Evolutionary conservation across 805 yeast genomes (phyloP).

Genomic region (Tetrapisispora taiwanensis): DNA sequence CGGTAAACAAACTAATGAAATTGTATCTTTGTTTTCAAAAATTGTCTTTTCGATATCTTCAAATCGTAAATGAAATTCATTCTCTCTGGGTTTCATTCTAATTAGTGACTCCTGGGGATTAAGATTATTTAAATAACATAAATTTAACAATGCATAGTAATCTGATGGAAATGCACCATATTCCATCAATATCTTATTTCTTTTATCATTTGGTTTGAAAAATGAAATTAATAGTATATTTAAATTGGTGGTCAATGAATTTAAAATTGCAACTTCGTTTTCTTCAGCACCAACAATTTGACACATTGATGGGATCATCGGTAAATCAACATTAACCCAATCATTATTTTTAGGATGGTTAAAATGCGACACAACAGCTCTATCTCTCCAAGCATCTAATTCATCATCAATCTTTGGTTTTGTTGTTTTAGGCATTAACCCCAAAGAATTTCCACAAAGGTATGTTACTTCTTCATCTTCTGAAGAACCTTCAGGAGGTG

Average conservation of each 20-base stretch:
- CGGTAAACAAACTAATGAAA: slow-evolving; percentile 70
- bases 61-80: slow-evolving; percentile 48
- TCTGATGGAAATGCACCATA: slow-evolving; percentile 89
- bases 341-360: slow-evolving; percentile 53
- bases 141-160: slow-evolving; percentile 72
- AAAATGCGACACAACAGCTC: slow-evolving; percentile 82
- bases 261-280: slow-evolving; percentile 82
- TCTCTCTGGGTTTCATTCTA: slow-evolving; percentile 50
- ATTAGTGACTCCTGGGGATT: slow-evolving; percentile 48
- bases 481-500: slow-evolving; percentile 17
- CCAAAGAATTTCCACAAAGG: slow-evolving; percentile 90
- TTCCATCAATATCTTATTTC: slow-evolving; percentile 71
- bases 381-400: slow-evolving; percentile 67
- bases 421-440: slow-evolving; percentile 70
- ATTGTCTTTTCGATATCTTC: slow-evolving; percentile 52
- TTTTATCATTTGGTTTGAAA: slow-evolving; percentile 48
- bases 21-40: slow-evolving; percentile 43
- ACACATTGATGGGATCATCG: slow-evolving; percentile 58
- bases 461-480: slow-evolving; percentile 35
- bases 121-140: slow-evolving; percentile 51
- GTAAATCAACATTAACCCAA: slow-evolving; percentile 83
- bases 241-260: slow-evolving; percentile 72
- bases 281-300: slow-evolving; percentile 65
- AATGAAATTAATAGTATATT: slow-evolving; percentile 67
- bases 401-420: slow-evolving; percentile 50